These are phyloP conservation scores for Fraxinus latifolia DNA, from an alignment of 305 asterid species.

Conservation along the genomic window DNA sequence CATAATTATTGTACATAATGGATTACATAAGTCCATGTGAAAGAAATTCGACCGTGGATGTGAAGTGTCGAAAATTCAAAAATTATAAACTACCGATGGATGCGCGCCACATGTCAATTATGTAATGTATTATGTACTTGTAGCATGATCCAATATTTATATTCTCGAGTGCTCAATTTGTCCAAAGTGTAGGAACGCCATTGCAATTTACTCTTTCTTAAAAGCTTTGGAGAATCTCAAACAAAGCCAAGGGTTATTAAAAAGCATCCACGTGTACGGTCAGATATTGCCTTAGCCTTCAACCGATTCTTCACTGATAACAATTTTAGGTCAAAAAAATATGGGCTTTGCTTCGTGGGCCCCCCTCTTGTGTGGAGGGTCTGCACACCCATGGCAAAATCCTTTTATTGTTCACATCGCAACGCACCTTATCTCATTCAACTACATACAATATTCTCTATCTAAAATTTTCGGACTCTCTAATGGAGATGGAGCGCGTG, in stretches of 20 bases:
- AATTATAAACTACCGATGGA: too few relatives aligned
- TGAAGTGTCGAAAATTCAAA: too few relatives aligned
- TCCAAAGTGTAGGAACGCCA: background rate
- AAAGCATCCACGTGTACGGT: constrained; percentile 51
- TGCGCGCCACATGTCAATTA: too few relatives aligned
- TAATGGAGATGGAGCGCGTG: constrained; percentile 49
- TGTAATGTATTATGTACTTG: too few relatives aligned
- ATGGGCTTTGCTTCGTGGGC: too few relatives aligned
- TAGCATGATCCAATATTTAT: too few relatives aligned
- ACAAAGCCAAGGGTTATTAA: constrained; percentile 8
- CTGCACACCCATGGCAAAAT: too few relatives aligned
- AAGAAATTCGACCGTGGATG: too few relatives aligned
- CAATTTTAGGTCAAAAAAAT: constrained; percentile 25
- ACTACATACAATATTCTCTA: background rate
- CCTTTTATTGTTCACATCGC: background rate
- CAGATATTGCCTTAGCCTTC: constrained; percentile 22
- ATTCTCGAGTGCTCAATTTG: background rate
- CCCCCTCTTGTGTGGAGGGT: too few relatives aligned
- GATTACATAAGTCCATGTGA: too few relatives aligned
- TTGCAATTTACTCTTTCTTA: background rate
- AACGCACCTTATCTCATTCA: background rate
- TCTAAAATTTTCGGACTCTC: background rate
- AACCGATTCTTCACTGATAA: constrained; percentile 27
- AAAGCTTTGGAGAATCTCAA: constrained; percentile 26
- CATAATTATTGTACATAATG: too few relatives aligned